Conservation (phyloP, 768 basidiomycete species). For the Russula olivacea region DNA sequence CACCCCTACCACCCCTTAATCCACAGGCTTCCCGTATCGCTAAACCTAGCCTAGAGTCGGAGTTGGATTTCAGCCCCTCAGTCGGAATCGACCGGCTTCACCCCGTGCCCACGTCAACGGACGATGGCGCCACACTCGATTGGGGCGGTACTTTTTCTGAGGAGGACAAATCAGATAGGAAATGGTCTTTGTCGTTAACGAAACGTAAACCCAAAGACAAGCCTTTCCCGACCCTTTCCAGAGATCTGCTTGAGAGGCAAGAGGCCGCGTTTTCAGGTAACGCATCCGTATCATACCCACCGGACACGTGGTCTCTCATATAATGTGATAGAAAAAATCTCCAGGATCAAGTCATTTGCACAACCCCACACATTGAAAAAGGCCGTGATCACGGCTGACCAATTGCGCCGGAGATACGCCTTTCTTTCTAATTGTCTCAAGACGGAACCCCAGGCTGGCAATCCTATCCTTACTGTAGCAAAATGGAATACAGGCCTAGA, state of each 20-base stretch:
- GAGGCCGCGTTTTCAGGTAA: conserved; percentile 53
- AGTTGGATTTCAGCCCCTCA: conserved; percentile 69
- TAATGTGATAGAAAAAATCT: conserved; percentile 46
- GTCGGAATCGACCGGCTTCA: conserved; percentile 44
- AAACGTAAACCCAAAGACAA: conserved; percentile 59
- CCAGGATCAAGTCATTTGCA: conserved; percentile 44
- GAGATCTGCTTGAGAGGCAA: conserved; percentile 50
- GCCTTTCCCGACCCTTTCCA: conserved; percentile 40
- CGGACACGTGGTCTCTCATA: background rate
- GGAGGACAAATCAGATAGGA: conserved; percentile 52
- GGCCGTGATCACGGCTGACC: conserved; percentile 56
- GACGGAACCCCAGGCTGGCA: conserved; percentile 33
- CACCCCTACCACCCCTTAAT: conserved; percentile 31
- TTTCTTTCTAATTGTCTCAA: conserved; percentile 42
- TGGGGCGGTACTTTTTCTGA: conserved; percentile 58
- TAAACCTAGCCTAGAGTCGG: conserved; percentile 32
- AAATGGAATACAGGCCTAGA: conserved; percentile 59
- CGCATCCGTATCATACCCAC: conserved; percentile 10
- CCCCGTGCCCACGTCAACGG: conserved; percentile 62
- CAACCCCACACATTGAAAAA: conserved; percentile 55
- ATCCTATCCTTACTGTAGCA: conserved; percentile 42
- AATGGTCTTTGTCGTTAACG: conserved; percentile 53
- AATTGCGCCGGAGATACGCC: conserved; percentile 59
- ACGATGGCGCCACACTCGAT: conserved; percentile 66
- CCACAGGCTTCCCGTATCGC: conserved; percentile 28